Conservation (phyloP, 2,329 filamentous ascomycete genomes). For the Calonectria pauciramosa region DNA sequence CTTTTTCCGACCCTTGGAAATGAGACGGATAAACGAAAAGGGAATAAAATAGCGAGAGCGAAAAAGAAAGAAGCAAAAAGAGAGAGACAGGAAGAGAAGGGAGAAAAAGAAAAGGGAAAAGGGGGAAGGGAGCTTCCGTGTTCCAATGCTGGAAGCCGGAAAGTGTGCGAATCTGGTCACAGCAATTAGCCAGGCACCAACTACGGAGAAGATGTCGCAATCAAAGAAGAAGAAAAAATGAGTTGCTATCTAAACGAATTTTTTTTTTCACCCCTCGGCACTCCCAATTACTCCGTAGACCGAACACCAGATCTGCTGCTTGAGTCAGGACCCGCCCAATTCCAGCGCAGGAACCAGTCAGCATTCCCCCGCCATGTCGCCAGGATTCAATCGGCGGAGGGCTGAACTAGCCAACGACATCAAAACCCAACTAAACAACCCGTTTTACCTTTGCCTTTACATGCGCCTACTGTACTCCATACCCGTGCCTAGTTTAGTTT, state of each 20-base stretch:
- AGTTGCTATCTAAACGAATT: conserved; percentile 5
- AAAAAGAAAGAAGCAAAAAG: background rate
- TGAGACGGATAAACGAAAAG: background rate
- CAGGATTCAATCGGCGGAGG: conserved; percentile 7
- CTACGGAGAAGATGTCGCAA: conserved; percentile 14
- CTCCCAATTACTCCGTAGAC: background rate
- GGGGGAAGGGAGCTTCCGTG: background rate
- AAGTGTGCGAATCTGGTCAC: background rate
- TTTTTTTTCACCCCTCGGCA: conserved; percentile 2
- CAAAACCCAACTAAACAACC: conserved; percentile 4
- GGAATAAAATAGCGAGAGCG: background rate
- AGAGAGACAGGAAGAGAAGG: background rate
- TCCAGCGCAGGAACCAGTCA: conserved; percentile 23
- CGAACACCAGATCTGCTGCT: conserved; percentile 20
- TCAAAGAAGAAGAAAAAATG: conserved; percentile 25
- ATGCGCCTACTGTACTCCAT: conserved; percentile 8
- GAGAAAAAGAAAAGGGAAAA: background rate
- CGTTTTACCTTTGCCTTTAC: background rate
- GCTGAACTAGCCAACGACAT: background rate
- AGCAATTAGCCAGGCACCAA: background rate
- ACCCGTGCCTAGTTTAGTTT: background rate
- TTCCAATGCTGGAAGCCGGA: background rate
- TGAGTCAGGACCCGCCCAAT: conserved; percentile 12
- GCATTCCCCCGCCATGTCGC: conserved; percentile 15
- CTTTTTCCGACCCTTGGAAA: background rate